Conservation (phyloP, 306 rosid species). For the Crataegus laevigata region DNA sequence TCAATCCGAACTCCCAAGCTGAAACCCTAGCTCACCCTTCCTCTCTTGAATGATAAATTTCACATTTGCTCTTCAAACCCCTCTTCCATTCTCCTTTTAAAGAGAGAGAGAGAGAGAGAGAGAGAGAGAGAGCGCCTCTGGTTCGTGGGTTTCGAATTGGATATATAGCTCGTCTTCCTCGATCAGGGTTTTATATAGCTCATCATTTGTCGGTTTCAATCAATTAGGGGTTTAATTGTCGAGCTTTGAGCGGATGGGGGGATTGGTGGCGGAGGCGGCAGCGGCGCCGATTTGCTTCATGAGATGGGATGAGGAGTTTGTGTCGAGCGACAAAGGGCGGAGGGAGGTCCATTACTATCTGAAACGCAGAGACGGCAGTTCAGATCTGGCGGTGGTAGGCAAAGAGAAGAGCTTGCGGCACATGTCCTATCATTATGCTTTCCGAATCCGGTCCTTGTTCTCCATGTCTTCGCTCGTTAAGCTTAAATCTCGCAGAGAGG, state of each 20-base stretch:
- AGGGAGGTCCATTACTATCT: slow-evolving; percentile 67
- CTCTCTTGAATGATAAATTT: neutral
- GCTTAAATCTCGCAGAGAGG: slow-evolving; percentile 76
- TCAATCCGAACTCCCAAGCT: slow-evolving; percentile 20
- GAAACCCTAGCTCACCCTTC: slow-evolving; percentile 53
- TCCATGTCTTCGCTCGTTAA: slow-evolving; percentile 23
- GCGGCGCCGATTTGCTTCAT: slow-evolving; percentile 27
- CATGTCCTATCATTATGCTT: slow-evolving; percentile 57
- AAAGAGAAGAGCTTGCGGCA: slow-evolving; percentile 69
- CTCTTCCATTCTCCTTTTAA: neutral
- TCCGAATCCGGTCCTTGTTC: slow-evolving; percentile 18
- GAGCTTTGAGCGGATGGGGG: slow-evolving; percentile 33
- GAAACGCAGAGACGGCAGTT: slow-evolving; percentile 41
- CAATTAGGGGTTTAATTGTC: neutral
- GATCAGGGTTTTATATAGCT: neutral
- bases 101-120: neutral
- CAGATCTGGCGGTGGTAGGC: slow-evolving; percentile 76
- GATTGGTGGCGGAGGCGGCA: slow-evolving; percentile 28
- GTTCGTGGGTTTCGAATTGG: neutral
- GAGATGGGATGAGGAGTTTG: slow-evolving; percentile 66
- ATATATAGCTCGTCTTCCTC: neutral
- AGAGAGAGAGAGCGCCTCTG: neutral
- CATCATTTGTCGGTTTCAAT: neutral
- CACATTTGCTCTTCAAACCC: slow-evolving; percentile 20
- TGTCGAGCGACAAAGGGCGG: slow-evolving; percentile 50